phyloP scores from a whole-genome alignment of 2,329 filamentous ascomycete genomes.

The Hypoxylon sp. region DNA sequence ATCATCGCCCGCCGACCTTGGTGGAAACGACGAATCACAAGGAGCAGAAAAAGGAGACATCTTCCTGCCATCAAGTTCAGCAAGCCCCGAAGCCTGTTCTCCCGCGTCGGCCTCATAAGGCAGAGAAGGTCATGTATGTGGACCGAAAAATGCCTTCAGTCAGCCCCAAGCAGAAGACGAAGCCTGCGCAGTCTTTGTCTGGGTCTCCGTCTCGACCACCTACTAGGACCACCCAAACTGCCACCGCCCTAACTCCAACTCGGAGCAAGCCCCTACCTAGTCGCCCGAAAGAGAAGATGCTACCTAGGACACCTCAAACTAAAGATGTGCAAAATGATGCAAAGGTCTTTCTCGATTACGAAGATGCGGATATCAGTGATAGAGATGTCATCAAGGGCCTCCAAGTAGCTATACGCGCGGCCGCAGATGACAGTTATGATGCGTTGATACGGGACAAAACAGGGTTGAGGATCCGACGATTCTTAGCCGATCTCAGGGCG shows the following conservation, averaged over 20 bases:
- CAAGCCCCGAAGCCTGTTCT: conserved; percentile 7
- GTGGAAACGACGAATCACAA: conserved; percentile 35
- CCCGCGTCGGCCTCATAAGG: conserved; percentile 24
- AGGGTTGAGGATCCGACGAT: conserved; percentile 64
- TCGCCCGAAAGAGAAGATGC: conserved; percentile 35
- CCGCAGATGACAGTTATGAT: conserved; percentile 66
- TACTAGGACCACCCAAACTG: conserved; percentile 29
- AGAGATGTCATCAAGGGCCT: conserved; percentile 66
- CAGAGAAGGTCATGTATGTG: conserved; percentile 37
- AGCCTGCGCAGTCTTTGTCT: conserved; percentile 12
- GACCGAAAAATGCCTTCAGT: conserved; percentile 39
- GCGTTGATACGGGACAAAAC: conserved; percentile 63
- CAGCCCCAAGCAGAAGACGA: conserved; percentile 26
- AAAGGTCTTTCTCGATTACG: conserved; percentile 51
- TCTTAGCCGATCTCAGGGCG: conserved; percentile 65
- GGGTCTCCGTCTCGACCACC: conserved; percentile 23
- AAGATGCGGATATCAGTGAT: conserved; percentile 58
- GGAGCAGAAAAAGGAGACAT: conserved; percentile 5
- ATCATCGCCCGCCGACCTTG: conserved; percentile 13
- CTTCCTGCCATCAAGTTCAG: conserved; percentile 1
- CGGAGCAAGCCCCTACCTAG: conserved; percentile 1
- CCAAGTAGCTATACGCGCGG: conserved; percentile 66
- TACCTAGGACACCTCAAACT: conserved; percentile 29
- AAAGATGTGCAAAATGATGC: conserved; percentile 44
- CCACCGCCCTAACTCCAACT: conserved; percentile 11